Base-by-base conservation (phyloP, 352 stramenopile genomes). In the Thraustochytrium sp. region DNA sequence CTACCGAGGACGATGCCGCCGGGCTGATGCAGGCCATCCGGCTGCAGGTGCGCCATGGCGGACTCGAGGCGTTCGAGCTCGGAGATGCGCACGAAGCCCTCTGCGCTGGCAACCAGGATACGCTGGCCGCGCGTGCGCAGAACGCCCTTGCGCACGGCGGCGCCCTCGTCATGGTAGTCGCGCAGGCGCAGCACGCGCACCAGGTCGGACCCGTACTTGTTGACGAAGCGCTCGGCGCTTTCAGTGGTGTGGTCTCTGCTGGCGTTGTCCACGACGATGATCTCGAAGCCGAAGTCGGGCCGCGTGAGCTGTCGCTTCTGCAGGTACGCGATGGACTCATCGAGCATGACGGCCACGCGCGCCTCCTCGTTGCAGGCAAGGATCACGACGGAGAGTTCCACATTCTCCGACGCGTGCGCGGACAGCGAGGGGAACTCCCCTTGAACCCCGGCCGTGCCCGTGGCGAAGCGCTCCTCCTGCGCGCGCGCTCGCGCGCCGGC, bases 221-320 rank as follows among this genome's bases (percentile, higher is more conserved):
- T 63, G 13, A 51, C 46, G 76, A 80, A 80, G 11, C 68, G 13
- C 31, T 21, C 18, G 2, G 53, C 51, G 11, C 44, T 31, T 4
- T 29, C 53, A 16, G 68, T 42, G 5, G 68, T 80, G 18, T 29
- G 23, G 38, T 80, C 68, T 21, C 4, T n/a, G 68, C 68, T 80
- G 48, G 68, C 68, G 18, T 55, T 80, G 51, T 80, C 68, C 1
- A 80, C 68, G n/a, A 80, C 68, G 42, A 80, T 63, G 23, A 80
- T 34, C 53, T 80, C 68, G 76, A 80, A 80, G 26, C 48, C 44
- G 40, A 80, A 80, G 1, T 18, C 21, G 9, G 62, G 36, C 44
- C n/a, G 38, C 16, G 62, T 53, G 38, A 72, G 31, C 46, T 77
- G 34, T 3, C 68, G 23, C 42, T 65, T n/a, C 53, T 80, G 48